Evolutionary conservation across 768 basidiomycete species (phyloP), one percentile per base, ranked within the genome.

Genomic region (Amyloporia xantha): DNA sequence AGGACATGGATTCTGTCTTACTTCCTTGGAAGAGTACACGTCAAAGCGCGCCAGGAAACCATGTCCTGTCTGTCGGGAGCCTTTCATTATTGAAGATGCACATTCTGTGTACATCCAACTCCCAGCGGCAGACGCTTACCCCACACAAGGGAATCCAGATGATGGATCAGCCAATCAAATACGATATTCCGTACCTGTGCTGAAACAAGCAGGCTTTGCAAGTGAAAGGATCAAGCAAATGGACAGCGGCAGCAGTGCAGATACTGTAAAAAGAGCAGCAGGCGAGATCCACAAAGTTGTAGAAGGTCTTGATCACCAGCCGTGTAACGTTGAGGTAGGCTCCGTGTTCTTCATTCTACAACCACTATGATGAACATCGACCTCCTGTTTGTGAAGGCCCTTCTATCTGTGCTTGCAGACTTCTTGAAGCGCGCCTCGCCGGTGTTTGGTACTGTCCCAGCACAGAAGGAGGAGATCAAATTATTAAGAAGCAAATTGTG

Each of bases 1-100:
- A 46, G 44, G 44, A 33, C 47, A 39, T 48, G 47, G 36, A 15
- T 48, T 48, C 46, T 48, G 47, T 23, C 4, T 27, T 13, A 4
- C 33, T 3, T 20, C n/a, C 24, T 17, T 48, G 9, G 19, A 4
- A 5, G 11, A 13, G 4, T 9, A 20, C 25, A 26, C 4, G 17
- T 11, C 6, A 5, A 20, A 21, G 9, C 5, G 21, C 10, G 9
- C 17, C n/a, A 13, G 10, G 10, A 20, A 24, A n/a, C 19, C 19
- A 13, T 48, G 47, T 40, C 47, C 47, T 9, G 25, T 48, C 20
- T 48, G 47, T 27, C 21, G 47, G 10, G 17, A 10, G 4, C 37
- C 47, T 11, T 48, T 39, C 47, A 30, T 7, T 2, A 11, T 10
- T 2, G n/a, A 19, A 5, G 19, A 47, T 6, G 6, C 24, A 13